phyloP scores from a whole-genome alignment of 257 asterid genomes.

The Thymus mandschuricus region DNA sequence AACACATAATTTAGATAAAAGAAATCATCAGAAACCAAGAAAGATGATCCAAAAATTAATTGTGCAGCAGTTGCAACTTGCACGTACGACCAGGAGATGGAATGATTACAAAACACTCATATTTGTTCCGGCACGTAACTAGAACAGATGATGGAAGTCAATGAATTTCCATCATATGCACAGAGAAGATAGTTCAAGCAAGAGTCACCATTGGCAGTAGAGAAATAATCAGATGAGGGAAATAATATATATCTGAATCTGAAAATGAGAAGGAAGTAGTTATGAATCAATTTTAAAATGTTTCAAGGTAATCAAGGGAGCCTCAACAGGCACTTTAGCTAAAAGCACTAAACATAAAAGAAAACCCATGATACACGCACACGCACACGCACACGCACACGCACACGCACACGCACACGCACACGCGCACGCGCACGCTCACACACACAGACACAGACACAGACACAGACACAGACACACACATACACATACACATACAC shows the following conservation, averaged over 20 bases:
- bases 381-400: no score
- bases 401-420: background rate
- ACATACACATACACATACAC: no score
- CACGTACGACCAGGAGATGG: slow-evolving; percentile 25
- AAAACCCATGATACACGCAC: background rate
- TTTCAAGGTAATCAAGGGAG: background rate
- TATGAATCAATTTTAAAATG: background rate
- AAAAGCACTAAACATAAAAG: background rate
- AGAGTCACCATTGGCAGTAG: slow-evolving; percentile 9
- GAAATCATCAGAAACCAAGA: slow-evolving; percentile 12
- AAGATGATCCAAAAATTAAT: slow-evolving; percentile 9
- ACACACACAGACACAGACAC: no score
- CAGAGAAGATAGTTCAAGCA: background rate
- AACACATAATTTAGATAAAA: slow-evolving; percentile 13
- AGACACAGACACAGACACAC: no score
- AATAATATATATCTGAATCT: background rate
- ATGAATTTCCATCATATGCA: background rate
- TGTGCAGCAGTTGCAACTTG: slow-evolving; percentile 5
- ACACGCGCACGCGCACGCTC: no score
- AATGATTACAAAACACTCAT: slow-evolving; percentile 11
- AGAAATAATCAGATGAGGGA: background rate
- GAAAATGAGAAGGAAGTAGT: background rate
- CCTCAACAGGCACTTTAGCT: background rate
- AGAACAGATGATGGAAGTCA: slow-evolving; percentile 17
- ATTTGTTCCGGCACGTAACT: slow-evolving; percentile 5